Base-by-base conservation (phyloP, 2,329 filamentous ascomycete species). In the Dactylellina haptotyla region DNA sequence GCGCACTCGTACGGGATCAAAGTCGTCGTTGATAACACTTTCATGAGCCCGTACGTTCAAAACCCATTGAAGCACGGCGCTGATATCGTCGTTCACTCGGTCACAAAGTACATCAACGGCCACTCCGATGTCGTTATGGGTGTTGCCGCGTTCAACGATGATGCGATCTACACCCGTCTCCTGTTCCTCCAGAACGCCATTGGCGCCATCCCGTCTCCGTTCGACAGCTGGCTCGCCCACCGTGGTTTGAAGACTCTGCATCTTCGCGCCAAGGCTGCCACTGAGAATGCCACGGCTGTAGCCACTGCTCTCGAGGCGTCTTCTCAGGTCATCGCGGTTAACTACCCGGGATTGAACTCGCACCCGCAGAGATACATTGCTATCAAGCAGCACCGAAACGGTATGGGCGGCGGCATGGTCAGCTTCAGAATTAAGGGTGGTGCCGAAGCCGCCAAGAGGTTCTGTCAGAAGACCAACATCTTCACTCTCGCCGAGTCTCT, bases 21-120 rank as follows among this genome's bases (percentile, higher is more conserved):
- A 80, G 95, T 99, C 45, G 95, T 99, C n/a, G 95, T 99, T 43
- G 95, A 99, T 84, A 99, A 99, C 84, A 99, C 95, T 18, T 99
- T 99, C 85, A 85, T 98, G 80, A 94, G 90, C 75, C 95, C 95
- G 30, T 99, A 98, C 81, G 87, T 99, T 51, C 95, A 99, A 83
- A 98, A 97, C 82, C 95, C 95, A 2, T 88, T 99, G 64, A 90
- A 96, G 80, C 92, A 94, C 80, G 95, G 95, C 78, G 95, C 95
- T 77, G 95, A 99, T 82, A 93, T 98, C 76, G 94, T 98, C 77
- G 90, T 98, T 45, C 94, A 98, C 85, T 93, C 89, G 63, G 95
- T 99, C 64, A 99, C 95, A 46, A 99, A 99, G 84, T 99, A 98
- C 84, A 98, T 99, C 84, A 98, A 98, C 81, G 95, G 95, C 56